phyloP scores from a whole-genome alignment of 2,329 filamentous ascomycete species.

The Aspergillus terreus region DNA sequence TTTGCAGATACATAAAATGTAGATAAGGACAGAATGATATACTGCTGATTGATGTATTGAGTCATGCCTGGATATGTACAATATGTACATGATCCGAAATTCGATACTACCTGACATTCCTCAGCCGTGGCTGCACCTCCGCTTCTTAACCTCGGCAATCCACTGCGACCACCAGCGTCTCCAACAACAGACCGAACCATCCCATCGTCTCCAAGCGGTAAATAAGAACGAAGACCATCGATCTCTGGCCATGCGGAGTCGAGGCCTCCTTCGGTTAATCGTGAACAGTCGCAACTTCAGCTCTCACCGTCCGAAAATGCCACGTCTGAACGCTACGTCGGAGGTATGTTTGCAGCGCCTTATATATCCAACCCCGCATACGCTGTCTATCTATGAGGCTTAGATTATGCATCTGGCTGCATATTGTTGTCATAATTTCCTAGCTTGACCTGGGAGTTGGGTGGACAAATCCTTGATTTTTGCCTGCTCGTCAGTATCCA shows the following conservation, averaged over 20 bases:
- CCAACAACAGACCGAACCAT: background rate
- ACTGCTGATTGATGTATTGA: background rate
- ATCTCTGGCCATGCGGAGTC: slow-evolving; percentile 6
- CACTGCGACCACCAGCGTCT: background rate
- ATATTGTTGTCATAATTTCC: too few relatives aligned
- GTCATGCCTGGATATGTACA: too few relatives aligned
- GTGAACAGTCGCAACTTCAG: slow-evolving; percentile 6
- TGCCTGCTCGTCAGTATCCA: background rate
- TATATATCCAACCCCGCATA: background rate
- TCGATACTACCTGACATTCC: background rate
- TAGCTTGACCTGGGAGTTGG: background rate
- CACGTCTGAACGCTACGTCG: slow-evolving; percentile 10
- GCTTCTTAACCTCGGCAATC: slow-evolving; percentile 1
- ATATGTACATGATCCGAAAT: too few relatives aligned
- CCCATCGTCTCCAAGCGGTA: background rate
- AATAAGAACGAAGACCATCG: background rate
- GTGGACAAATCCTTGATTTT: background rate
- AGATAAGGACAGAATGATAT: background rate
- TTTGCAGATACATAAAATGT: background rate
- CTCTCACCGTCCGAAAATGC: slow-evolving; percentile 8
- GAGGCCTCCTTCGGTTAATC: background rate
- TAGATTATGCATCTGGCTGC: too few relatives aligned
- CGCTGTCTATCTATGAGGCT: background rate
- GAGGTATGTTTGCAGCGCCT: slow-evolving; percentile 5
- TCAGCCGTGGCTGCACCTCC: background rate